These are phyloP conservation scores for Kernera saxatilis DNA, from an alignment of 345 rosid species.

Conservation along the genomic window DNA sequence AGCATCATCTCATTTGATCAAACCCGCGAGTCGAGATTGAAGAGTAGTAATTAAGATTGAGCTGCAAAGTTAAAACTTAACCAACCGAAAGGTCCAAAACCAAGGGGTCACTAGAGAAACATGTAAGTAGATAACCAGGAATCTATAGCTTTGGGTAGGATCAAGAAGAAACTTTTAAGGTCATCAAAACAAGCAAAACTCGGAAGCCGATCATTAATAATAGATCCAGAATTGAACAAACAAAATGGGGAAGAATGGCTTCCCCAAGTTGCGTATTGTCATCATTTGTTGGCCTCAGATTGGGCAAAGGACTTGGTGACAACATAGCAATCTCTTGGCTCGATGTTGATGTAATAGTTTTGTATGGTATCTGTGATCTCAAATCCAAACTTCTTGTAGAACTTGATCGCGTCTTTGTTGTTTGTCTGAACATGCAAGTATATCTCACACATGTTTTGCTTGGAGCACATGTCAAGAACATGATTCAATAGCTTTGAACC, in stretches of 20 bases:
- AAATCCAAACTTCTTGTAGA: conserved; percentile 91
- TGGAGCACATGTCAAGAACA: conserved; percentile 69
- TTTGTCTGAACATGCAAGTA: conserved; percentile 98
- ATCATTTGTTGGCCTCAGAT: conserved; percentile 52
- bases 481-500: conserved; percentile 87
- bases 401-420: conserved; percentile 93
- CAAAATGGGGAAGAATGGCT: conserved; percentile 21
- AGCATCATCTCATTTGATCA: background rate
- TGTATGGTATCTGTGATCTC: conserved; percentile 77
- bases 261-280: background rate
- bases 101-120: background rate
- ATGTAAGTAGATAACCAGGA: background rate
- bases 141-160: background rate
- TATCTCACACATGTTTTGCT: conserved; percentile 69
- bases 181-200: conserved; percentile 13
- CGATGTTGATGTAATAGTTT: conserved; percentile 79
- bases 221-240: conserved; percentile 1
- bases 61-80: background rate
- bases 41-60: background rate
- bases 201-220: background rate
- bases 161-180: background rate
- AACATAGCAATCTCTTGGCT: conserved; percentile 83
- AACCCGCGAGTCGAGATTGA: background rate
- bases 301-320: conserved; percentile 55
- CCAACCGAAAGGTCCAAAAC: background rate